Percentiles rank a stretch among this genome's conserved stretches.
These are phyloP conservation scores for Magnusiomyces clavatus DNA, from an alignment of 1,139 yeast genomes.

Conservation along the genomic window DNA sequence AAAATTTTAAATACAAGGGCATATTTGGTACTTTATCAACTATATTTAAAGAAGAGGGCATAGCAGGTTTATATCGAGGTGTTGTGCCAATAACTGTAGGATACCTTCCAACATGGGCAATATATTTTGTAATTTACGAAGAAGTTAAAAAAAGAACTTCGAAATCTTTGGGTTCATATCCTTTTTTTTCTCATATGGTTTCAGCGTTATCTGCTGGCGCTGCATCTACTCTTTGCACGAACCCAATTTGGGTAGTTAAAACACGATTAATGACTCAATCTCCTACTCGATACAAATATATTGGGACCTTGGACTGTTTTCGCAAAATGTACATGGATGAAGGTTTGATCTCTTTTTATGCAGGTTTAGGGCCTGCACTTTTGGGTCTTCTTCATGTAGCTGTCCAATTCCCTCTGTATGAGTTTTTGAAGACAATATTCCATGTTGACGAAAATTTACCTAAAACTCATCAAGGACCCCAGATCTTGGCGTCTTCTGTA, in stretches of 20 bases:
- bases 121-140: constrained; percentile 87
- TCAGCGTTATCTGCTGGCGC: constrained; percentile 90
- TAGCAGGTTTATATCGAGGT: constrained; percentile 81
- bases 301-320: constrained; percentile 80
- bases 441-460: constrained; percentile 17
- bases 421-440: constrained; percentile 55
- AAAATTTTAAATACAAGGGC: constrained; percentile 43
- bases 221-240: constrained; percentile 76
- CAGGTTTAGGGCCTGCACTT: constrained; percentile 84
- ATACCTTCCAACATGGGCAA: constrained; percentile 96
- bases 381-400: constrained; percentile 93
- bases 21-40: constrained; percentile 52
- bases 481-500: constrained; percentile 63
- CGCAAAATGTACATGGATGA: constrained; percentile 68
- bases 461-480: constrained; percentile 21
- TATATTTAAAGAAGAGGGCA: constrained; percentile 69
- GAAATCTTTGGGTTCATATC: constrained; percentile 25
- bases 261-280: constrained; percentile 84
- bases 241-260: constrained; percentile 96
- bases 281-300: constrained; percentile 41
- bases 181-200: constrained; percentile 55
- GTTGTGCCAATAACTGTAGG: constrained; percentile 86
- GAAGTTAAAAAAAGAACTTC: constrained; percentile 44
- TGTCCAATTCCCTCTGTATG: constrained; percentile 95
- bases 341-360: constrained; percentile 77